Evolutionary conservation across 2,329 filamentous ascomycete species (phyloP), one percentile per base, ranked within the genome.

Genomic region (Pezicula rhizophila): DNA sequence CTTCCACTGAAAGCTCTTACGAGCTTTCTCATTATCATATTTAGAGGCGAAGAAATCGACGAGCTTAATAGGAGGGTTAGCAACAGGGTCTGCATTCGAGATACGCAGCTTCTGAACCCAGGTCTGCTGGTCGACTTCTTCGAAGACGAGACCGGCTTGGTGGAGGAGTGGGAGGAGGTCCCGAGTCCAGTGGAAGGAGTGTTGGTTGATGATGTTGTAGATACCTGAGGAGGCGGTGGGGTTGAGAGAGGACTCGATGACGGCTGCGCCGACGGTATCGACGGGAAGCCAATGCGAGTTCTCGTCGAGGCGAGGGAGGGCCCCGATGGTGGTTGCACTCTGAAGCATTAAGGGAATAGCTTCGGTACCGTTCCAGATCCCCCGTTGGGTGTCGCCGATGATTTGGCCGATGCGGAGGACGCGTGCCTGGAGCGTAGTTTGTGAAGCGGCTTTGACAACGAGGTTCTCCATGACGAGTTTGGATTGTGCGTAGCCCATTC

Each of bases 31-130:
- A 23, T 23, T 23, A 23, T 73, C 71, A 51, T 79, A 79, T 56
- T 79, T 78, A 2, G 52, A 62, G 46, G 62, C 65, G 53, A 76
- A 79, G 20, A 73, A 72, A 31, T 76, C 74, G 1, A 79, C 53
- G 38, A 80, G 64, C 65, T 79, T 80, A 46, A 77, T 57, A 7
- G 70, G 73, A 0, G 75, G 76, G 54, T 78, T 79, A 47, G 59
- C 61, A 1, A 64, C 63, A 2, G 73, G 71, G 57, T 80, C 75
- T 4, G 66, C 68, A 49, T 78, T 70, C 2, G 70, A 73, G 2
- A 60, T 64, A 4, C 72, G 64, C 10, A 80, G 56, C 2, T 65
- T 60, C 4, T 60, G 51, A 11, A 77, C 57, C 74, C 75, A 77
- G 47, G 74, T 68, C 5, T 61, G 59, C 31, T 68, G 62, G 2